A percentile compares a stretch with the other conserved stretches of the same genome.
These are phyloP conservation scores for Apiospora aurea DNA, from an alignment of 2,329 filamentous ascomycete genomes.

Conservation along the genomic window DNA sequence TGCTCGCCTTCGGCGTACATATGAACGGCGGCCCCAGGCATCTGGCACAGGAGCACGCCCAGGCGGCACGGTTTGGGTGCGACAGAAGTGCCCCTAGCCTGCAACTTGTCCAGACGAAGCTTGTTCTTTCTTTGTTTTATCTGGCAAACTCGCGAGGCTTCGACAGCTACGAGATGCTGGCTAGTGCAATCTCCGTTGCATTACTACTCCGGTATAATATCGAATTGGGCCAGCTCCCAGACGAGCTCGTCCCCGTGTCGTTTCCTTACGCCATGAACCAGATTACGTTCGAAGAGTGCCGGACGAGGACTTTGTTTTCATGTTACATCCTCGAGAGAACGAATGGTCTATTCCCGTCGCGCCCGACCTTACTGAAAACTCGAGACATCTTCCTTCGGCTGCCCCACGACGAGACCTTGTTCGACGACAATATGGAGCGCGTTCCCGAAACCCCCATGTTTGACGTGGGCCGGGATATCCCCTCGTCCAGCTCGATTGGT, in stretches of 20 bases:
- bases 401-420: conserved; percentile 66
- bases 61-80: conserved; percentile 63
- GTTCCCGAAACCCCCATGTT: conserved; percentile 64
- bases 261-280: conserved; percentile 66
- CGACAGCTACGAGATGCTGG: conserved; percentile 70
- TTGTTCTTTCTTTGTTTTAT: conserved; percentile 73
- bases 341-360: conserved; percentile 63
- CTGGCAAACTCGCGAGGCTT: conserved; percentile 65
- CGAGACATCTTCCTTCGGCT: conserved; percentile 73
- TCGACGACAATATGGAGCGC: conserved; percentile 63
- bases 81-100: conserved; percentile 60
- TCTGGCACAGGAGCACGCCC: conserved; percentile 50
- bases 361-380: conserved; percentile 62
- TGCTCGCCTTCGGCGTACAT: conserved; percentile 48
- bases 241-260: conserved; percentile 46
- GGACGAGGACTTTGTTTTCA: conserved; percentile 76
- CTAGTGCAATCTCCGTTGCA: conserved; percentile 66
- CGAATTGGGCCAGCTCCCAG: conserved; percentile 58
- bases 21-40: conserved; percentile 47
- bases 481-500: conserved; percentile 46
- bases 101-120: conserved; percentile 70
- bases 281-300: conserved; percentile 68
- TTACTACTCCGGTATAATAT: conserved; percentile 68
- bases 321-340: conserved; percentile 74
- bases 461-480: conserved; percentile 50